A percentile compares a stretch with the other conserved stretches of the same genome.
phyloP scores from a whole-genome alignment of 192 early-diverging fungal genomes.

The Thamnidium elegans region DNA sequence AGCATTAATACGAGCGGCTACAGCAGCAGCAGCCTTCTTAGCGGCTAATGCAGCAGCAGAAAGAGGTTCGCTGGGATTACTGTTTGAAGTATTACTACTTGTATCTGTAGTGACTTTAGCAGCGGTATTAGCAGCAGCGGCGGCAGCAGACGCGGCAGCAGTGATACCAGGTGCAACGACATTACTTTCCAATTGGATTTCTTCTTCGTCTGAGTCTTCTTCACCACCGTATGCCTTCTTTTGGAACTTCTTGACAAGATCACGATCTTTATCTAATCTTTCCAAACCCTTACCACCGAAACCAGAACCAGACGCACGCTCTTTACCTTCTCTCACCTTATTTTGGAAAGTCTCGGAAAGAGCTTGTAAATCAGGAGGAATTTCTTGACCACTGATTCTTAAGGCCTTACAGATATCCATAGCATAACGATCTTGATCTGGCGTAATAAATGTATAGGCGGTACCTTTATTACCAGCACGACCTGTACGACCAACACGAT shows the following conservation, averaged over 20 bases:
- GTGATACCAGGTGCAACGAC: slow-evolving; percentile 7
- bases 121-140: slow-evolving; percentile 10
- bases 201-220: slow-evolving; percentile 63
- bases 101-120: not conserved
- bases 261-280: slow-evolving; percentile 88
- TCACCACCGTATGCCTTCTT: slow-evolving; percentile 76
- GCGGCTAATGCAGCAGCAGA: slow-evolving; percentile 29
- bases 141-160: slow-evolving; percentile 26
- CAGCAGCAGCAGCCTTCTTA: slow-evolving; percentile 51
- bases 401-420: slow-evolving; percentile 89
- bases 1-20: slow-evolving; percentile 55
- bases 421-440: slow-evolving; percentile 91
- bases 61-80: slow-evolving; percentile 5
- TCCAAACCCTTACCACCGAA: slow-evolving; percentile 98
- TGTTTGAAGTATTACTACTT: slow-evolving; percentile 1
- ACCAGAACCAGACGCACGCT: slow-evolving; percentile 67
- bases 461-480: slow-evolving; percentile 97
- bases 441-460: slow-evolving; percentile 94
- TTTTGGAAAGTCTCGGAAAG: slow-evolving; percentile 76
- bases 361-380: slow-evolving; percentile 74
- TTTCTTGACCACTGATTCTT: slow-evolving; percentile 67
- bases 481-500: slow-evolving; percentile 96
- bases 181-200: slow-evolving; percentile 43
- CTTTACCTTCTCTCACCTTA: slow-evolving; percentile 78
- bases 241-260: slow-evolving; percentile 86